Evolutionary conservation across 345 rosid species (phyloP).

Genomic region (Camelina sativa): DNA sequence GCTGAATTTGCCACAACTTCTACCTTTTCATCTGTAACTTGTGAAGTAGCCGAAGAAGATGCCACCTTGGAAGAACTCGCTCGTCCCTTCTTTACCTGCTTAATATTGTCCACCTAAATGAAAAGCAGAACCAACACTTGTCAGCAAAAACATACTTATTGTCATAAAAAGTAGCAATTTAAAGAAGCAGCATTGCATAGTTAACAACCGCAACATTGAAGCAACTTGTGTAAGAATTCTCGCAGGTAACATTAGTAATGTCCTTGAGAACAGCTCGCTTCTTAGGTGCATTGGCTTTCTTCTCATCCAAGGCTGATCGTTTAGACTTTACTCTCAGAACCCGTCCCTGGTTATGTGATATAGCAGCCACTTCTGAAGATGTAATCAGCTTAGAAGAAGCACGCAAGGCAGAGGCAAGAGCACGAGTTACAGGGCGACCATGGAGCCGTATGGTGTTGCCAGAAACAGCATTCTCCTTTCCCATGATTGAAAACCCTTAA

Average conservation of each 20-base stretch:
- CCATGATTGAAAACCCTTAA: constrained; percentile 55
- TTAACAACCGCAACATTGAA: constrained; percentile 57
- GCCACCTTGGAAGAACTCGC: constrained; percentile 50
- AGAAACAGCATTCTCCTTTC: constrained; percentile 51
- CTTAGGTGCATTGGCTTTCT: constrained; percentile 50
- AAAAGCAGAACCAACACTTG: constrained; percentile 20
- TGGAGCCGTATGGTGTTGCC: constrained; percentile 43
- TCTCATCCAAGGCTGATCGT: constrained; percentile 63
- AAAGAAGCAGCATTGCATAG: constrained; percentile 10
- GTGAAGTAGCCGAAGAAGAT: constrained; percentile 46
- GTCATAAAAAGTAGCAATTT: neutral
- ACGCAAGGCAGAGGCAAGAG: constrained; percentile 63
- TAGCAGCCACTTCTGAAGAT: constrained; percentile 45
- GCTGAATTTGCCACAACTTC: constrained; percentile 24
- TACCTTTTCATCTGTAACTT: constrained; percentile 30
- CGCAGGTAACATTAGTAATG: constrained; percentile 67
- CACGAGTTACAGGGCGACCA: constrained; percentile 69
- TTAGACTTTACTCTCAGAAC: constrained; percentile 48
- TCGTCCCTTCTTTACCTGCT: constrained; percentile 51
- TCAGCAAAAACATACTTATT: constrained; percentile 5
- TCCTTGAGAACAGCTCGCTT: constrained; percentile 76
- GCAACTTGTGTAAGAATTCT: constrained; percentile 52
- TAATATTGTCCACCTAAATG: constrained; percentile 57
- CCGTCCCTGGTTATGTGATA: constrained; percentile 47
- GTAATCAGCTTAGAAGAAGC: constrained; percentile 46